Evolutionary conservation across 1,284 basidiomycete species (phyloP), one percentile per base, ranked within the genome.

Genomic region (Earliella scabrosa): DNA sequence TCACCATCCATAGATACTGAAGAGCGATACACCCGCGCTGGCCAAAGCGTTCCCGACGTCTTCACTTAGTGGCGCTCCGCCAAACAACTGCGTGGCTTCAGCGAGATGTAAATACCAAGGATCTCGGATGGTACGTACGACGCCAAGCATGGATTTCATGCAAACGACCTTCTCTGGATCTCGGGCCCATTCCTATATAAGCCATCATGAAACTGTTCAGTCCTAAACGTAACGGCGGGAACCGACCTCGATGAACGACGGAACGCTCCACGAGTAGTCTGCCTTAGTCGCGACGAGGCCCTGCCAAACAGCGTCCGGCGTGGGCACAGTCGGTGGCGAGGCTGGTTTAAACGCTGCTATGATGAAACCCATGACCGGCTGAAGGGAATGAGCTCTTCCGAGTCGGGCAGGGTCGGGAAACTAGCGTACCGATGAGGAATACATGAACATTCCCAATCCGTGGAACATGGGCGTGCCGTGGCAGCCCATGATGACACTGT

Each of bases 211-310:
- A 14, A 18, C 4, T 36, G 7, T 23, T 20, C 6, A 14, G 27
- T 3, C 20, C n/a, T n/a, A 9, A 4, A 23, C 14, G 39, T n/a
- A 26, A 60, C 8, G 14, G 6, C 10, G 39, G 16, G 32, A 32
- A 31, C 26, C 63, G 6, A 70, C 71, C 63, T 73, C 71, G 5
- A 68, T 56, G 46, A 71, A 66, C 9, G 63, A 56, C 1, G 71
- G 70, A 1, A 71, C 69, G 32, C 59, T 60, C 50, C 58, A 65
- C 3, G 66, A 55, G 27, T 62, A 55, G 24, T 61, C 58, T 34
- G 59, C 58, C 4, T 54, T 44, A 4, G 66, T 66, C 2, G 46
- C 56, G 6, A 62, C 38, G 18, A 56, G 38, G 11, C 59, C 61
- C 59, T 59, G 48, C 39, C 68, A 66, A 1, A 68, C 62, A 20